These are phyloP conservation scores for Rhynchosporium secalis DNA, from an alignment of 2,329 filamentous ascomycete genomes.

Conservation along the genomic window DNA sequence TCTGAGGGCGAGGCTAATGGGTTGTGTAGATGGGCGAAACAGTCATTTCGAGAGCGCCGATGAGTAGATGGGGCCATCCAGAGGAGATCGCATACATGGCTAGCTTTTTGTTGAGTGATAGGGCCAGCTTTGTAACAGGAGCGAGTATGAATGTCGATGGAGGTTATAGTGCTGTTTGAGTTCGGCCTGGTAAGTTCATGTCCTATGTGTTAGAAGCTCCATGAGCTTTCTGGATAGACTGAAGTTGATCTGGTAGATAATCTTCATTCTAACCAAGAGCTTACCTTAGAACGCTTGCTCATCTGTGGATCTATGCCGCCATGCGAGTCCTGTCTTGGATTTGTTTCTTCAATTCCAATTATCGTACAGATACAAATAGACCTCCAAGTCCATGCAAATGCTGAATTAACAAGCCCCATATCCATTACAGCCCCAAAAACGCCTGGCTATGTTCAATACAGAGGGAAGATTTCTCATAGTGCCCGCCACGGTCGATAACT, in stretches of 20 bases:
- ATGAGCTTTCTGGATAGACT: not conserved
- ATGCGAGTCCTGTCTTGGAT: slow-evolving; percentile 7
- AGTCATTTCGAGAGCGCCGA: slow-evolving; percentile 18
- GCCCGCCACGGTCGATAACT: slow-evolving; percentile 20
- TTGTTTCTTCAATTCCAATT: slow-evolving; percentile 25
- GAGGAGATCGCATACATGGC: slow-evolving; percentile 30
- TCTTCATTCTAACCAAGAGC: not conserved
- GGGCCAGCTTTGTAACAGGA: slow-evolving; percentile 31
- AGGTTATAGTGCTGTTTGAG: slow-evolving; percentile 22
- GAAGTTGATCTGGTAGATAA: not conserved
- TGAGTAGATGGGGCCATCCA: slow-evolving; percentile 25
- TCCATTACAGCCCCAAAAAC: slow-evolving; percentile 37
- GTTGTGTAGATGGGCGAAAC: slow-evolving; percentile 14
- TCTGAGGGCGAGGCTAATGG: slow-evolving; percentile 6
- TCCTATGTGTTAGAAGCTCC: not conserved
- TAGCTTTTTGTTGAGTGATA: slow-evolving; percentile 32
- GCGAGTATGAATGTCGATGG: slow-evolving; percentile 29
- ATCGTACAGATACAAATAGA: slow-evolving; percentile 33
- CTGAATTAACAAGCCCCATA: slow-evolving; percentile 25
- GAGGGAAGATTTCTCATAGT: slow-evolving; percentile 38
- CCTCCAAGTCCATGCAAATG: slow-evolving; percentile 32
- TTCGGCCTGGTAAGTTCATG: not conserved
- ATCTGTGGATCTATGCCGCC: not conserved
- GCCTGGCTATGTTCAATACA: slow-evolving; percentile 40
- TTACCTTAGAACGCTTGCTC: not conserved